Percentiles rank a stretch among this genome's conserved stretches.
Conservation (phyloP, 2,329 filamentous ascomycete species). For the Xylaria sp. region DNA sequence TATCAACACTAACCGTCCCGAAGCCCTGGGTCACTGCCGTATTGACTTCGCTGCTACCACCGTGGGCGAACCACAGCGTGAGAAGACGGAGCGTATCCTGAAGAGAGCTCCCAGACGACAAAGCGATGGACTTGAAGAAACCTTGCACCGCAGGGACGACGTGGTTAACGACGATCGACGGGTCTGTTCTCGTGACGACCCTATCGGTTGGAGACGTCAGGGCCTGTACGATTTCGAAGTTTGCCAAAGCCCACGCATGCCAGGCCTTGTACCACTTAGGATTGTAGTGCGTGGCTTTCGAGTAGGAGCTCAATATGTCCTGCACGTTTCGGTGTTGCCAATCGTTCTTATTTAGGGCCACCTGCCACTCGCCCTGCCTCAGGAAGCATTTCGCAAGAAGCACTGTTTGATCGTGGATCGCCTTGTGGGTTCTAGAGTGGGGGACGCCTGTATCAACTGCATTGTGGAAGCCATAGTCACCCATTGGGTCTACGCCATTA, state of each 20-base stretch:
- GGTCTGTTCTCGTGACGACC: constrained; percentile 52
- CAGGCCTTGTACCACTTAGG: constrained; percentile 98
- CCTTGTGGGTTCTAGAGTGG: constrained; percentile 54
- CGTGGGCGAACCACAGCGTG: constrained; percentile 95
- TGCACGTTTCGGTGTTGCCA: constrained; percentile 87
- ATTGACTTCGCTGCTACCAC: constrained; percentile 86
- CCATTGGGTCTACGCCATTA: constrained; percentile 47
- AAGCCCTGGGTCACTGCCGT: constrained; percentile 88
- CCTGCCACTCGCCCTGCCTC: constrained; percentile 95
- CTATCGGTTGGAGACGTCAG: constrained; percentile 69
- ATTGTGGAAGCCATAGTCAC: constrained; percentile 56
- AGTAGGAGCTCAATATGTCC: constrained; percentile 89
- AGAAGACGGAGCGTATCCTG: constrained; percentile 92
- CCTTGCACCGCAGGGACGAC: constrained; percentile 93
- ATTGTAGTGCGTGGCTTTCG: constrained; percentile 90
- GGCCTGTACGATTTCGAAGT: constrained; percentile 95
- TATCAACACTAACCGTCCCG: constrained; percentile 89
- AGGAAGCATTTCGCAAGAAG: constrained; percentile 94
- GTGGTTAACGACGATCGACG: constrained; percentile 76
- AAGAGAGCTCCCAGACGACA: constrained; percentile 88
- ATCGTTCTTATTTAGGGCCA: constrained; percentile 79
- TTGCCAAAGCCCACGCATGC: constrained; percentile 97
- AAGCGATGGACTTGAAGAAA: constrained; percentile 95
- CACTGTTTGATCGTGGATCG: constrained; percentile 63
- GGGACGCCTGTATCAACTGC: constrained; percentile 48